A percentile compares a stretch with the other conserved stretches of the same genome.
These are phyloP conservation scores for Usnea hakonensis DNA, from an alignment of 495 filamentous ascomycete species.

Conservation along the genomic window DNA sequence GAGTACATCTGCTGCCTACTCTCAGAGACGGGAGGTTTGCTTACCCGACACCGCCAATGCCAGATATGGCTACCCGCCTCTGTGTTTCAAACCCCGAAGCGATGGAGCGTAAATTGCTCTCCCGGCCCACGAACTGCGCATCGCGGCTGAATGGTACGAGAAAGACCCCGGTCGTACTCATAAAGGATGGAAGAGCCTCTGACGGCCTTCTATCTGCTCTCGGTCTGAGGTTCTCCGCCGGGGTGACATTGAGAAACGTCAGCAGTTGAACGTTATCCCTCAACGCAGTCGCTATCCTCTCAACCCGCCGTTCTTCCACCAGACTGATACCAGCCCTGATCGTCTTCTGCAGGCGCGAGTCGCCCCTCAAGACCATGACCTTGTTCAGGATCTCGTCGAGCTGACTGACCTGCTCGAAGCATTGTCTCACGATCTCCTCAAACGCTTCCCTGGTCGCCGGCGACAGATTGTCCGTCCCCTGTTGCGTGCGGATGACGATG, in stretches of 20 bases:
- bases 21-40: background rate
- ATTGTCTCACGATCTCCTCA: constrained; percentile 24
- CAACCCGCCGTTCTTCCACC: constrained; percentile 23
- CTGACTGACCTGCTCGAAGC: constrained; percentile 16
- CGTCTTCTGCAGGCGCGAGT: constrained; percentile 19
- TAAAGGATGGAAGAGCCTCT: constrained; percentile 6
- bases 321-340: constrained; percentile 25
- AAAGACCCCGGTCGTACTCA: background rate
- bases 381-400: constrained; percentile 24
- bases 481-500: constrained; percentile 23
- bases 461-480: constrained; percentile 17
- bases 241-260: constrained; percentile 20
- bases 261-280: constrained; percentile 22
- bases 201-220: background rate
- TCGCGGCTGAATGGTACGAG: constrained; percentile 34
- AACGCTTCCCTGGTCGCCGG: constrained; percentile 20
- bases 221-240: background rate
- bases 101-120: constrained; percentile 30
- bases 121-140: constrained; percentile 36
- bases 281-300: constrained; percentile 24
- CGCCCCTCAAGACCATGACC: constrained; percentile 15
- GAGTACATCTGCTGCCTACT: background rate
- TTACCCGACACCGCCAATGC: constrained; percentile 46
- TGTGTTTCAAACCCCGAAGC: constrained; percentile 19
- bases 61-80: constrained; percentile 31